These are phyloP conservation scores for Saprolegnia parasitica DNA, from an alignment of 352 stramenopile species.

Conservation along the genomic window DNA sequence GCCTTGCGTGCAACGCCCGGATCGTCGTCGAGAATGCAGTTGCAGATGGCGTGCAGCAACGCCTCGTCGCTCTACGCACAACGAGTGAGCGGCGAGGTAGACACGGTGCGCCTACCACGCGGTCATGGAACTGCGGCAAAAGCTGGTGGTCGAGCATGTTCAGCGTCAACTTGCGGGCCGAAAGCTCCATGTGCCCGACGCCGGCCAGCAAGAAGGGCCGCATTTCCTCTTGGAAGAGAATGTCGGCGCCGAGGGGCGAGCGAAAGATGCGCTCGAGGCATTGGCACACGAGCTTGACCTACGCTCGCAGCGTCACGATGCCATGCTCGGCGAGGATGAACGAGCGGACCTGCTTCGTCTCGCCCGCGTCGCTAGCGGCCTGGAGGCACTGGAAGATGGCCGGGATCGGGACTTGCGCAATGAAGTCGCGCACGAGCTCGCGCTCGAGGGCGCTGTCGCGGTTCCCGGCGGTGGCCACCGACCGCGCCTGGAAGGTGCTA, in stretches of 20 bases:
- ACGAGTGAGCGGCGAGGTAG: background rate
- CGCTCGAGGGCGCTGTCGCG: slow-evolving; percentile 10
- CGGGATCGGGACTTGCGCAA: slow-evolving; percentile 57
- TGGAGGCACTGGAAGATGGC: slow-evolving; percentile 72
- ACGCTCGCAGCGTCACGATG: background rate
- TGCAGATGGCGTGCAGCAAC: slow-evolving; percentile 55
- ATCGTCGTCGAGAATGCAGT: slow-evolving; percentile 59
- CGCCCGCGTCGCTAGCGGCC: slow-evolving; percentile 59
- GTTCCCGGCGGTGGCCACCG: slow-evolving; percentile 22
- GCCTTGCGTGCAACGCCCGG: slow-evolving; percentile 63
- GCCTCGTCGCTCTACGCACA: slow-evolving; percentile 39
- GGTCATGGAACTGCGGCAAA: slow-evolving; percentile 38
- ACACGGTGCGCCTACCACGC: slow-evolving; percentile 20
- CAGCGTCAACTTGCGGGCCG: slow-evolving; percentile 53
- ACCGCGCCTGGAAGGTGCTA: slow-evolving; percentile 25
- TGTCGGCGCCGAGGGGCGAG: slow-evolving; percentile 36
- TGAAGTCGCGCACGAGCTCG: slow-evolving; percentile 53
- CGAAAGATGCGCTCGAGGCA: slow-evolving; percentile 66
- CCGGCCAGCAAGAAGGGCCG: slow-evolving; percentile 68
- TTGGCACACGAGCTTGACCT: slow-evolving; percentile 68
- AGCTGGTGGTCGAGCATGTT: slow-evolving; percentile 72
- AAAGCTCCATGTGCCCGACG: slow-evolving; percentile 53
- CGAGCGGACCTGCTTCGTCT: slow-evolving; percentile 48
- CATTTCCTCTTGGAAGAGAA: slow-evolving; percentile 84
- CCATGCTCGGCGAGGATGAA: background rate